A percentile compares a stretch with the other conserved stretches of the same genome.
Evolutionary conservation across 2,329 filamentous ascomycete species (phyloP).

Genomic region (Trichoderma breve): DNA sequence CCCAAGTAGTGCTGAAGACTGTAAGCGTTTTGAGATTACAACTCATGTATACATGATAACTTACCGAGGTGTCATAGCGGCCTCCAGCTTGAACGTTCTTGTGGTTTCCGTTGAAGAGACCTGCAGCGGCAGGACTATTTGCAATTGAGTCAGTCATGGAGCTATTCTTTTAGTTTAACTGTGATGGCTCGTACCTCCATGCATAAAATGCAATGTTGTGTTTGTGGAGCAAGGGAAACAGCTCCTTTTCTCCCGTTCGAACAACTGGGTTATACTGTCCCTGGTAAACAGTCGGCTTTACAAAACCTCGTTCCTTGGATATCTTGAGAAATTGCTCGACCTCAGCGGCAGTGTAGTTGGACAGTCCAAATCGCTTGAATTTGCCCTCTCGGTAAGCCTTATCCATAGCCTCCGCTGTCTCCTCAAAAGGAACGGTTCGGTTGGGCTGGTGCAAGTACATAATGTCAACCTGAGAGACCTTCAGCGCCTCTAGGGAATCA

Average conservation of each 20-base stretch:
- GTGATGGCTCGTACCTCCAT: constrained; percentile 31
- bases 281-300: constrained; percentile 38
- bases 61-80: constrained; percentile 10
- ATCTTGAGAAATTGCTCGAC: constrained; percentile 43
- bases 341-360: constrained; percentile 45
- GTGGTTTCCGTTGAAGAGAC: constrained; percentile 10
- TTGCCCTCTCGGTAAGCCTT: constrained; percentile 50
- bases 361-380: constrained; percentile 58
- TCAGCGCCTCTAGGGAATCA: constrained; percentile 32
- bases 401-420: constrained; percentile 13
- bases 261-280: constrained; percentile 33
- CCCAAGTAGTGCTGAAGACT: not conserved
- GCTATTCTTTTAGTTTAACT: fast-evolving
- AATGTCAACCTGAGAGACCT: constrained; percentile 1
- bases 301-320: constrained; percentile 41
- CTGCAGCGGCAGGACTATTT: constrained; percentile 1
- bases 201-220: constrained; percentile 44
- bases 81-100: constrained; percentile 7
- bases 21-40: not conserved
- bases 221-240: constrained; percentile 43
- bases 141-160: not conserved
- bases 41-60: not conserved
- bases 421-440: constrained; percentile 7
- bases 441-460: constrained; percentile 8
- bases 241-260: constrained; percentile 40